phyloP scores from a whole-genome alignment of 257 asterid species.

The Henckelia pumila region DNA sequence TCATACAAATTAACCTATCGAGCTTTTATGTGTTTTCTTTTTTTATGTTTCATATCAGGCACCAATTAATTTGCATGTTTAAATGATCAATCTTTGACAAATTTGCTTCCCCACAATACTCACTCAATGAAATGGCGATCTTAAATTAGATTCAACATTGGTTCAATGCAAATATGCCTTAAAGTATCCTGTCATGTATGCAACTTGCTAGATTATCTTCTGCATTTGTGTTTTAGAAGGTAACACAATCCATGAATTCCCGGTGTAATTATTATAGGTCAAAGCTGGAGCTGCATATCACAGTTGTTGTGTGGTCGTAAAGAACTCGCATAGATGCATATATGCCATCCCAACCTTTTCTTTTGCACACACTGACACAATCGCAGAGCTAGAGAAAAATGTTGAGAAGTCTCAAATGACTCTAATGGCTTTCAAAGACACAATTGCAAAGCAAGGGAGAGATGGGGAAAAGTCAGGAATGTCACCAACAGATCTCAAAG shows the following conservation, averaged over 20 bases:
- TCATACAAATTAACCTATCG: conserved; percentile 11
- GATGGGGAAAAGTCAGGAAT: conserved; percentile 34
- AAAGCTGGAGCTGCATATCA: conserved; percentile 69
- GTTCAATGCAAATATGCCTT: conserved; percentile 10
- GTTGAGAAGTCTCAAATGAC: conserved; percentile 55
- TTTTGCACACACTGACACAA: conserved; percentile 41
- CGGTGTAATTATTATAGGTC: conserved; percentile 51
- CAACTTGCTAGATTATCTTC: background rate
- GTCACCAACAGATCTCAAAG: conserved; percentile 33
- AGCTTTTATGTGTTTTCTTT: conserved; percentile 10
- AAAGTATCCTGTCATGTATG: conserved; percentile 6
- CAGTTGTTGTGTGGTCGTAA: conserved; percentile 89
- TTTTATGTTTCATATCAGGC: conserved; percentile 1
- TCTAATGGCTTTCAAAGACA: conserved; percentile 46
- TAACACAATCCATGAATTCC: conserved; percentile 15
- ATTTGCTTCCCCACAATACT: background rate
- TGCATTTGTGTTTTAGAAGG: background rate
- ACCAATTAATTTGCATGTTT: conserved; percentile 3
- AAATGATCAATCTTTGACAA: conserved; percentile 17
- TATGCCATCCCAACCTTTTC: conserved; percentile 78
- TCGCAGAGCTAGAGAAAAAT: conserved; percentile 56
- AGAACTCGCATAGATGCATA: conserved; percentile 80
- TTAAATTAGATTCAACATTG: background rate
- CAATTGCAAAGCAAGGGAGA: conserved; percentile 37
- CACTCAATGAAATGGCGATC: background rate